Evolutionary conservation across 371 early-diverging fungal genomes (phyloP), one percentile per base, ranked within the genome.

Genomic region (Mucor sp.): DNA sequence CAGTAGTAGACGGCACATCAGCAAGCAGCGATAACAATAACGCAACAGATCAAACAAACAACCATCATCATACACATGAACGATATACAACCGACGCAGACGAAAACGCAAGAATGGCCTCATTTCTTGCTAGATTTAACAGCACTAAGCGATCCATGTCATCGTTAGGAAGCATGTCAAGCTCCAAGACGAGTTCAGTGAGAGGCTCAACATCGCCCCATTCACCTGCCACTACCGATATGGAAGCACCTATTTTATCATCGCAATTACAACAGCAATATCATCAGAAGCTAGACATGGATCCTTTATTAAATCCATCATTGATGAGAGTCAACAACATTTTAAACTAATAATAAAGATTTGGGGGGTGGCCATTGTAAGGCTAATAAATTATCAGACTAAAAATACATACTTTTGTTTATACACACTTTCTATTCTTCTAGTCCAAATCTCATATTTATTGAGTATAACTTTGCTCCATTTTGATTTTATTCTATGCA

Each of bases 241-340:
- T 71, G 69, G 66, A 69, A 41, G 74, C 77, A 8, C 74, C 74
- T 1, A 71, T 73, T 33, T 21, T 74, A n/a, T 68, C 71, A 19
- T 67, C 69, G 17, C 72, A 63, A 19, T 50, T 66, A 44, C 68
- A 76, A 33, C 68, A 74, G 30, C 66, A 65, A 47, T 55, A 61
- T 43, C 61, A 71, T 48, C 66, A 66, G 60, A 66, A 70, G 44
- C 28, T 66, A 35, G 69, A 77, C 12, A 62, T 74, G 48, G 73
- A 77, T 33, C 65, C 66, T 5, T 47, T 69, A 15, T 53, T 77
- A 53, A 71, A 75, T 57, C 78, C 78, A 39, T 78, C 78, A 15
- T 53, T 75, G 23, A 78, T 78, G 78, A 70, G 75, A 41, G 78
- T 78, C 7, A 75, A 78, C 57, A 78, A 75, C 37, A 70, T 78